Evolutionary conservation across 768 basidiomycete genomes (phyloP).

Genomic region (Amanita rubescens): DNA sequence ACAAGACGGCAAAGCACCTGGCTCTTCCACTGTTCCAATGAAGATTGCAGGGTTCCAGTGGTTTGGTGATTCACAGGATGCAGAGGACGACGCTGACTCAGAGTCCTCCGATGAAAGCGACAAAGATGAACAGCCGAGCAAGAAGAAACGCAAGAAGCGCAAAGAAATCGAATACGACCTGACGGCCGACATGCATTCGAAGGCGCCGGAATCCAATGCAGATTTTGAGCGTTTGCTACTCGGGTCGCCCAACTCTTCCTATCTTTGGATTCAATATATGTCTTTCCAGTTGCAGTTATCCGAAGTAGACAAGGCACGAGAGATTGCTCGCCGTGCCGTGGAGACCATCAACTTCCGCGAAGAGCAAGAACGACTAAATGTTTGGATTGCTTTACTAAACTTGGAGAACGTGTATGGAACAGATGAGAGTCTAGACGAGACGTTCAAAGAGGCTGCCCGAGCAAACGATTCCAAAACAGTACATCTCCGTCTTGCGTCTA

Average conservation of each 20-base stretch:
- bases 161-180: conserved; percentile 72
- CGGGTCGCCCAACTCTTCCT: conserved; percentile 94
- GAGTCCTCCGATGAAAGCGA: conserved; percentile 43
- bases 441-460: conserved; percentile 85
- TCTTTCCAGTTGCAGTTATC: conserved; percentile 97
- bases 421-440: conserved; percentile 66
- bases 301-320: conserved; percentile 90
- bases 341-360: conserved; percentile 90
- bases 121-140: conserved; percentile 37
- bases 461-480: conserved; percentile 92
- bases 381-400: conserved; percentile 96
- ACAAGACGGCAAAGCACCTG: conserved; percentile 11
- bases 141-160: conserved; percentile 60
- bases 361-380: conserved; percentile 91
- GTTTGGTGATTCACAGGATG: conserved; percentile 38
- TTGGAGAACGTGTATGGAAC: conserved; percentile 91
- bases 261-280: conserved; percentile 99
- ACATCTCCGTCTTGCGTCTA: conserved; percentile 75
- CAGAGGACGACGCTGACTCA: conserved; percentile 32
- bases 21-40: conserved; percentile 41
- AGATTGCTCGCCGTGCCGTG: conserved; percentile 78
- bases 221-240: conserved; percentile 93
- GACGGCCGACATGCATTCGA: conserved; percentile 83
- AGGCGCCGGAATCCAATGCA: conserved; percentile 80
- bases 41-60: conserved; percentile 58